Percentiles rank a stretch among this genome's conserved stretches.
Evolutionary conservation across 2,329 filamentous ascomycete genomes (phyloP).

Genomic region (Neofusicoccum ribis): DNA sequence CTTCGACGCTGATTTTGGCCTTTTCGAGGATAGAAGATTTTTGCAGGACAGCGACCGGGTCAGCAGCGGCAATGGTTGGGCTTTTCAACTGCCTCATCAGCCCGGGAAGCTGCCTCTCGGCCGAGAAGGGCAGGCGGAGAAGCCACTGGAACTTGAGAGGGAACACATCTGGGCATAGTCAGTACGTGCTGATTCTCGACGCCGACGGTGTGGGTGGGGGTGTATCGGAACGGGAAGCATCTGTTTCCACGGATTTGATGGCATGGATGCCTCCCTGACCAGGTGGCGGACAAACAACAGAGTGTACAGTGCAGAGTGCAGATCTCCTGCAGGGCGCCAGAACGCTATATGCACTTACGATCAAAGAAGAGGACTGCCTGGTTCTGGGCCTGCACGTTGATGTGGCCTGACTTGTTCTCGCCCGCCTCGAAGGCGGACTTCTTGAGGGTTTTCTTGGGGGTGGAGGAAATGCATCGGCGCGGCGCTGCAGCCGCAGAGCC

Average conservation of each 20-base stretch:
- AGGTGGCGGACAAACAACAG: not conserved
- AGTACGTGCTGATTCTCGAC: not conserved
- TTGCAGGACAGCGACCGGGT: constrained; percentile 51
- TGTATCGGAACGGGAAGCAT: not conserved
- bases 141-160: constrained; percentile 73
- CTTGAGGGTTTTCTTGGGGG: not conserved
- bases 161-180: constrained; percentile 66
- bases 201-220: not conserved
- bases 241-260: not conserved
- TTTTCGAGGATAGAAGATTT: constrained; percentile 46
- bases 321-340: too few species aligned
- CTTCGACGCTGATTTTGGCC: constrained; percentile 72
- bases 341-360: constrained; percentile 55
- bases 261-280: not conserved
- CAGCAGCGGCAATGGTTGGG: constrained; percentile 53
- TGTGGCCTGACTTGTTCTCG: constrained; percentile 75
- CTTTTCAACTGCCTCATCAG: constrained; percentile 55
- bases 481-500: not conserved
- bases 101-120: constrained; percentile 48
- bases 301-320: too few species aligned
- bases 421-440: constrained; percentile 47
- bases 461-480: constrained; percentile 7
- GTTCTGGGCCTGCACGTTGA: constrained; percentile 65
- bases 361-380: constrained; percentile 90
- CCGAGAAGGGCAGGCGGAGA: constrained; percentile 52